Base-by-base conservation (phyloP, 768 basidiomycete species). In the Lanmaoa pseudosensibilis region DNA sequence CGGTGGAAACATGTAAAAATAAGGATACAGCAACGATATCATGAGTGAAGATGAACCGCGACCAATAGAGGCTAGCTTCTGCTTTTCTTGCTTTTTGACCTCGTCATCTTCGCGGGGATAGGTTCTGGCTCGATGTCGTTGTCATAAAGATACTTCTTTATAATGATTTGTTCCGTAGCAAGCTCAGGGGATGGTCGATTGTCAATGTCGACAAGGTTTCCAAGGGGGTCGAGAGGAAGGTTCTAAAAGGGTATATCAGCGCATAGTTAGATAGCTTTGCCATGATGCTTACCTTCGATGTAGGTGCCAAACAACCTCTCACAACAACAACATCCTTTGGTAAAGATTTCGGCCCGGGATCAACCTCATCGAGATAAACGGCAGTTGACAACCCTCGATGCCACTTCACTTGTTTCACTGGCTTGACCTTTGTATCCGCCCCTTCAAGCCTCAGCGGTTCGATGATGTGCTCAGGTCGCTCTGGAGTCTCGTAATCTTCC, bases 131-230 rank as follows among this genome's bases (percentile, higher is more conserved):
- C 78, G 4, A 79, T 63, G 62, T 93, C 91, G 55, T 85, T 83
- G 59, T 92, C 89, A 56, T 92, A 93, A 19, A 93, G 81, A 69
- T 85, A 90, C 67, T 83, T 91, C 75, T 90, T 88, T 39, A 92
- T 85, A 50, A 82, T 73, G 50, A 93, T 72, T 49, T 83, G 84
- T 69, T 92, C 88, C 25, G 77, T 75, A 23, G 80, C 76, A 33
- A 92, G 75, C 36, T 87, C 81, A 49, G 74, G 68, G 25, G 85
- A 70, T 1, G 87, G 85, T 18, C 77, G 69, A 52, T 59, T 59
- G 33, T 83, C 80, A 32, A 79, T 78, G 61, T 86, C 77, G 16
- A 80, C 71, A 23, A 88, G 74, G 65, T 93, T 93, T 37, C 91
- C 91, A 46, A 92, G 75, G 9, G 78, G 79, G 68, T 93, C 90